Evolutionary conservation across 83 land plant genomes (phyloP).

Genomic region (Larix sibirica): DNA sequence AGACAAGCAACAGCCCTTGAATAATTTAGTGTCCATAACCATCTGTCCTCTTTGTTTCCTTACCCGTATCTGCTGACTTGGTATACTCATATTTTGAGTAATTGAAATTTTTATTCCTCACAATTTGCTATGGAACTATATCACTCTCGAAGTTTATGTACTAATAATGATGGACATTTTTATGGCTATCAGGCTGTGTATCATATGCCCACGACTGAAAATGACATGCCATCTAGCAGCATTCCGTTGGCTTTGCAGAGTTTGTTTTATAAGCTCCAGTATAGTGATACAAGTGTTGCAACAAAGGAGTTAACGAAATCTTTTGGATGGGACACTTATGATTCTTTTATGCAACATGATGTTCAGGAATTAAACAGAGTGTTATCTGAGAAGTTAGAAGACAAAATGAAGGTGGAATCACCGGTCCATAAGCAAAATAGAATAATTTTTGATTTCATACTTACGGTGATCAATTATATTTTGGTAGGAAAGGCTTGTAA

Average conservation of each 20-base stretch:
- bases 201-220: constrained; percentile 99
- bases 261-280: constrained; percentile 97
- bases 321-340: constrained; percentile 28
- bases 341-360: constrained; percentile 31
- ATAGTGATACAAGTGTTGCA: constrained; percentile 92
- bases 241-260: constrained; percentile 98
- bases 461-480: not conserved
- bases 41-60: not conserved
- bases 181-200: constrained; percentile 82
- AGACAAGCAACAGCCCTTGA: not conserved
- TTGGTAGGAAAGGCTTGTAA: not conserved
- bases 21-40: not conserved
- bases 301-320: constrained; percentile 98
- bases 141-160: not conserved
- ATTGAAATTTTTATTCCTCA: not conserved
- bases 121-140: not conserved
- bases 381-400: constrained; percentile 21
- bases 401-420: constrained; percentile 39
- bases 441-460: not conserved
- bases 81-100: not conserved
- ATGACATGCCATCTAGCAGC: constrained; percentile 94
- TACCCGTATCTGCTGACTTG: not conserved
- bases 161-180: not conserved
- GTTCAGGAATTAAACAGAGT: constrained; percentile 24
- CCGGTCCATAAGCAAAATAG: constrained; percentile 3